Base-by-base conservation (phyloP, 768 basidiomycete genomes). In the Lactarius hengduanensis region DNA sequence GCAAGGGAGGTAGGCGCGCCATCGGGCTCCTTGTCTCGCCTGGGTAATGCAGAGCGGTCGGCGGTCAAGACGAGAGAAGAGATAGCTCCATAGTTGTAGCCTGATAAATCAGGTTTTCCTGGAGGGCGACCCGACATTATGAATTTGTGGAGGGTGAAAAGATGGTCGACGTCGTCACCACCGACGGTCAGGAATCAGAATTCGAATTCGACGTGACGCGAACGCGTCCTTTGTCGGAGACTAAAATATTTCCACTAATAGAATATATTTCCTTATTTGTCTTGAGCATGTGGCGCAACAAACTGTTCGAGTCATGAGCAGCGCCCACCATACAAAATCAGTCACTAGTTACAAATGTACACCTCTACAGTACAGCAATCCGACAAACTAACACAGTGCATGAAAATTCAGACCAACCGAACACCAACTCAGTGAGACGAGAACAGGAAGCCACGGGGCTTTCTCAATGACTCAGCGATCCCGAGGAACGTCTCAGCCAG, bases 71-170 rank as follows among this genome's bases (percentile, higher is more conserved):
- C 96, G 54, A 98, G 84, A 26, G 93, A 95, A 34, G 94, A 94
- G 74, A 98, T 96, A 62, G 92, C 92, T 56, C 90, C 88, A 83
- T 98, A 98, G 81, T 97, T 97, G 86, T 95, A 98, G 54, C 87
- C 88, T 68, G 92, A 94, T 72, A 92, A 78, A 77, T 96, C 93
- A 61, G 86, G 88, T 80, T 89, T 91, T 67, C 77, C 81, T 20
- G 61, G 38, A 3, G 78, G 75, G 47, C 77, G 76, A 53, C 77
- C 74, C 8, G 81, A 76, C 81, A 82, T 82, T 58, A 47, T 72
- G 66, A 45, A 32, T 20, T 20, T 59, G 30, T 53, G 50, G 65
- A 18, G 57, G 61, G 54, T 58, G 63, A 63, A 60, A 34, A 22
- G 61, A 47, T 32, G 65, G 55, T 40, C 38, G 53, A 15, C 57